Base-by-base conservation (phyloP, 768 basidiomycete genomes). In the Lenzites betulinus region DNA sequence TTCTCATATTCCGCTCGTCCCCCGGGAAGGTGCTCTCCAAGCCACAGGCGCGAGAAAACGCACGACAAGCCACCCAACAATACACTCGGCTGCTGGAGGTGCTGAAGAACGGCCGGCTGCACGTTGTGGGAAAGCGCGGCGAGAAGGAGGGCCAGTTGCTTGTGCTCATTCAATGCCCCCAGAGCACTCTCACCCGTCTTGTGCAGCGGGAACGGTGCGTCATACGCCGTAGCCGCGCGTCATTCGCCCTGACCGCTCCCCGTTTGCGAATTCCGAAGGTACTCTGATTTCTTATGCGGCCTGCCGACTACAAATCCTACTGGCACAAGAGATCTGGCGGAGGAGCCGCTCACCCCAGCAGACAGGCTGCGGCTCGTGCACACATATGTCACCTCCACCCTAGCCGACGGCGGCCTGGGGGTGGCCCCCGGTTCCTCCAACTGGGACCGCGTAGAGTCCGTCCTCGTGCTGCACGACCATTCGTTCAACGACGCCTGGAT, bases 381-480 rank as follows among this genome's bases (percentile, higher is more conserved):
- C 67, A 70, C 79, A 7, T 89, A 87, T 70, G 77, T 95, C 60
- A 85, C 92, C 2, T 84, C 89, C 1, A 84, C 83, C 0, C 77
- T 80, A 0, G 69, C 77, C n/a, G 94, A 95, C 53, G 89, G 92
- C 11, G 95, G 94, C 5, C 82, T 96, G 1, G 93, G 92, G 1
- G 85, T 98, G 49, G 84, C 87, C 8, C 88, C 91, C 1, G 84
- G 83, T 15, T 79, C 84, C 23, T 74, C 81, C 15, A 83, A 86
- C 53, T 98, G 93, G 92, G 82, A 87, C 64, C 84, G 90, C 51
- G 82, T 97, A 8, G 87, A 92, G 66, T 85, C 86, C 22, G 82
- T 97, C 52, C 85, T 93, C 78, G 85, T 88, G 1, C 77, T 98
- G 8, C 96, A 98, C 67, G 89, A 98, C 73, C 83, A 85, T 18